phyloP scores from a whole-genome alignment of 768 basidiomycete genomes.

The Suillus ampliporus region DNA sequence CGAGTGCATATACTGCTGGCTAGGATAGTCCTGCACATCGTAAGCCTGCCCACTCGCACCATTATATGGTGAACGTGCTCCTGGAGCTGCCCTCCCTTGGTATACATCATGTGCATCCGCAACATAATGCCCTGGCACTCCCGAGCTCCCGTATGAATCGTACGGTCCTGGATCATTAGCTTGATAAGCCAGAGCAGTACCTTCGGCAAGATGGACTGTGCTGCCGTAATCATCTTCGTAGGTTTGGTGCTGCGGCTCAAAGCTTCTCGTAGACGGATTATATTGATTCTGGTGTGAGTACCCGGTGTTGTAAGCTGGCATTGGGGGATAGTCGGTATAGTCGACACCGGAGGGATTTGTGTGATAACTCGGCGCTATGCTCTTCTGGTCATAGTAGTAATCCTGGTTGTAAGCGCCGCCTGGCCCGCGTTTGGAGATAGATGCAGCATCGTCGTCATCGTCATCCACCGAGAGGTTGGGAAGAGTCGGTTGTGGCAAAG shows the following conservation, averaged over 20 bases:
- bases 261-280: conserved; percentile 61
- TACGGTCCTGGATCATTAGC: conserved; percentile 20
- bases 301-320: conserved; percentile 76
- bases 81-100: conserved; percentile 51
- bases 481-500: conserved; percentile 91
- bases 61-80: conserved; percentile 38
- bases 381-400: conserved; percentile 61
- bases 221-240: conserved; percentile 79
- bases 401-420: conserved; percentile 61
- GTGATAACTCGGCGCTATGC: conserved; percentile 40
- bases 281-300: conserved; percentile 64
- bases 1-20: conserved; percentile 30
- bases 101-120: conserved; percentile 63
- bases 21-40: conserved; percentile 45
- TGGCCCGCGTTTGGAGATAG: conserved; percentile 60
- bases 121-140: conserved; percentile 33
- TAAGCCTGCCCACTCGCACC: conserved; percentile 41
- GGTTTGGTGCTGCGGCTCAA: conserved; percentile 49
- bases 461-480: conserved; percentile 91
- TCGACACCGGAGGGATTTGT: conserved; percentile 48
- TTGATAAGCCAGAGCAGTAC: conserved; percentile 62
- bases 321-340: conserved; percentile 62
- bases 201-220: conserved; percentile 58
- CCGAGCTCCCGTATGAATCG: conserved; percentile 25
- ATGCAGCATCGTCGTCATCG: conserved; percentile 60